phyloP scores from a whole-genome alignment of 768 basidiomycete genomes.

The Russula emetica region DNA sequence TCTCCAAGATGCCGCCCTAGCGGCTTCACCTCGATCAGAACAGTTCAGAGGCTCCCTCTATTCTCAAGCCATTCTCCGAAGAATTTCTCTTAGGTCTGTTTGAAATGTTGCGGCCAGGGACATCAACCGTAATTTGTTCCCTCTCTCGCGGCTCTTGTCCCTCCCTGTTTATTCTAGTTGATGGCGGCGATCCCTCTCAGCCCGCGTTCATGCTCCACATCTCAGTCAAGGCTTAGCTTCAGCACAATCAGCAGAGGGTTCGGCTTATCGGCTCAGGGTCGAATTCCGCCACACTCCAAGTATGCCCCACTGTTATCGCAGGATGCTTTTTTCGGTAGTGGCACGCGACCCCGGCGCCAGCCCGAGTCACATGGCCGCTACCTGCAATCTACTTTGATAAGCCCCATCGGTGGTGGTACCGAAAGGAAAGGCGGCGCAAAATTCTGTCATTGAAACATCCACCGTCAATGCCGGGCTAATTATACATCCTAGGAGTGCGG shows the following conservation, averaged over 20 bases:
- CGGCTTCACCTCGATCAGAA: neutral
- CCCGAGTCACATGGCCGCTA: neutral
- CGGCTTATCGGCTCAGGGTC: neutral
- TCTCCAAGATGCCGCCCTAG: neutral
- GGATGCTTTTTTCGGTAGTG: neutral
- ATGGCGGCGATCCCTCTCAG: neutral
- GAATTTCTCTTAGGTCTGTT: neutral
- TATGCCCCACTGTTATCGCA: slow-evolving; percentile 3
- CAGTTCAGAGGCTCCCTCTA: neutral
- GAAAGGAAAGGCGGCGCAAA: neutral
- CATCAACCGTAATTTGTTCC: neutral
- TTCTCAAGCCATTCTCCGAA: neutral
- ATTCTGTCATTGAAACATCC: neutral
- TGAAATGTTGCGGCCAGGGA: neutral
- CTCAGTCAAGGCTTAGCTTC: neutral
- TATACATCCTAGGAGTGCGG: neutral
- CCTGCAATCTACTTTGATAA: neutral
- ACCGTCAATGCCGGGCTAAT: neutral
- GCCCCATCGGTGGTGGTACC: neutral
- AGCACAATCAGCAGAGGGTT: neutral
- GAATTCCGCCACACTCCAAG: neutral
- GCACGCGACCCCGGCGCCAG: neutral
- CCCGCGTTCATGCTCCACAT: neutral
- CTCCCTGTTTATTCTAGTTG: neutral
- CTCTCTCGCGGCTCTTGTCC: neutral